Percentiles rank a stretch among this genome's conserved stretches.
Evolutionary conservation across 306 rosid species (phyloP).

Genomic region (Benincasa hispida): DNA sequence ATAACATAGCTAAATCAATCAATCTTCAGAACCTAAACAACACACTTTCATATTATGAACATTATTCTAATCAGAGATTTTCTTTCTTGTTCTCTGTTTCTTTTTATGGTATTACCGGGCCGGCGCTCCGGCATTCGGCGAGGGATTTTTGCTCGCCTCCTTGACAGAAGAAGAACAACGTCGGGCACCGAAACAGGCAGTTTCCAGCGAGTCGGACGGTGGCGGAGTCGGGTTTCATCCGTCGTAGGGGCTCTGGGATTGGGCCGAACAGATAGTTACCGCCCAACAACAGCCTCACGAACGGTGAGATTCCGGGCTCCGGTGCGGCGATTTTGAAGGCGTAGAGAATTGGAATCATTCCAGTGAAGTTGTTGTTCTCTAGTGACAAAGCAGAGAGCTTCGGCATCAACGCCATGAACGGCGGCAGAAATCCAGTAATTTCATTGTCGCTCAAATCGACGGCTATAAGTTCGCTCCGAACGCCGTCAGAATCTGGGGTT

Average conservation of each 20-base stretch:
- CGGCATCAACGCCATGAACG: constrained; percentile 48
- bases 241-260: constrained; percentile 41
- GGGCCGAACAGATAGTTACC: constrained; percentile 68
- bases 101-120: constrained; percentile 33
- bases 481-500: constrained; percentile 3
- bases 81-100: neutral
- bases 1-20: neutral
- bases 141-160: constrained; percentile 57
- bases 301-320: constrained; percentile 27
- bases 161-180: constrained; percentile 56
- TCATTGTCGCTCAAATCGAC: constrained; percentile 62
- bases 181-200: constrained; percentile 62
- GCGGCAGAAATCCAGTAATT: constrained; percentile 41
- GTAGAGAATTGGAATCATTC: constrained; percentile 59
- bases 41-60: neutral
- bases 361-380: constrained; percentile 57
- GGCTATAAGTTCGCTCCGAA: constrained; percentile 39
- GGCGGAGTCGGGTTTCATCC: constrained; percentile 46
- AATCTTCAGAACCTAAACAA: neutral
- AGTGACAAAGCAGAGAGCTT: constrained; percentile 60
- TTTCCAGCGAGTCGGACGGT: constrained; percentile 49
- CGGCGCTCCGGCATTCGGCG: constrained; percentile 27
- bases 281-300: constrained; percentile 48
- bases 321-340: constrained; percentile 59
- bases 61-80: neutral